These are phyloP conservation scores for Amanita inopinata DNA, from an alignment of 768 basidiomycete species.

Conservation along the genomic window DNA sequence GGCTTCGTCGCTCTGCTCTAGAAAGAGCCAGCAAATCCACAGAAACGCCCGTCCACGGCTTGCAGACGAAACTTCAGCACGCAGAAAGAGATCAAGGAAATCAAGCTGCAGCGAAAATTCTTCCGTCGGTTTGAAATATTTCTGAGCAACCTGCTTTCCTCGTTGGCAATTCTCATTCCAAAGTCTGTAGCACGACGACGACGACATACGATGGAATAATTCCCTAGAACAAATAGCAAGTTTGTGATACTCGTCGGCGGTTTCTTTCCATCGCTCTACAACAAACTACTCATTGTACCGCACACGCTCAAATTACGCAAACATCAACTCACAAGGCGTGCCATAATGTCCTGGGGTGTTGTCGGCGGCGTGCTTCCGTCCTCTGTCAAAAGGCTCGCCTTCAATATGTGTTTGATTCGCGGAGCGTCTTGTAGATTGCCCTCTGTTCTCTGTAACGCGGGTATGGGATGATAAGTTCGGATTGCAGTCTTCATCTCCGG, in stretches of 20 bases:
- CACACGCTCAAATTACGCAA: too few species aligned
- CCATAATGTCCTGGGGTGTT: constrained; percentile 48
- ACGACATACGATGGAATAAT: constrained; percentile 39
- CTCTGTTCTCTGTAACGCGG: constrained; percentile 56
- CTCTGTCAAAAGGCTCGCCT: constrained; percentile 41
- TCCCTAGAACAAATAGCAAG: constrained; percentile 59
- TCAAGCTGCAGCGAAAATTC: constrained; percentile 22
- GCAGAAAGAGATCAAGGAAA: constrained; percentile 77
- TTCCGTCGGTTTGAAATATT: constrained; percentile 8
- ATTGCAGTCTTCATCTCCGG: constrained; percentile 73
- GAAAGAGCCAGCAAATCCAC: constrained; percentile 77
- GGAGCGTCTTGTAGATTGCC: constrained; percentile 73
- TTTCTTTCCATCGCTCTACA: constrained; percentile 35
- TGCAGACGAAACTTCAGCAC: constrained; percentile 57
- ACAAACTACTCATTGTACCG: too few species aligned
- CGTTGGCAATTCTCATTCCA: neutral
- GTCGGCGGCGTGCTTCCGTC: constrained; percentile 37
- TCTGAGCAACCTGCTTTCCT: constrained; percentile 3
- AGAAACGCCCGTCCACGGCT: constrained; percentile 76
- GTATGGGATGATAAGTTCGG: constrained; percentile 71
- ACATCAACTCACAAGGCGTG: constrained; percentile 35
- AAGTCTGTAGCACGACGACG: constrained; percentile 18
- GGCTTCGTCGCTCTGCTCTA: constrained; percentile 44
- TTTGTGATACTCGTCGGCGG: constrained; percentile 69
- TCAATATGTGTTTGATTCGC: constrained; percentile 67